A percentile compares a stretch with the other conserved stretches of the same genome.
phyloP scores from a whole-genome alignment of 768 basidiomycete species.

The Pisolithus microcarpus region DNA sequence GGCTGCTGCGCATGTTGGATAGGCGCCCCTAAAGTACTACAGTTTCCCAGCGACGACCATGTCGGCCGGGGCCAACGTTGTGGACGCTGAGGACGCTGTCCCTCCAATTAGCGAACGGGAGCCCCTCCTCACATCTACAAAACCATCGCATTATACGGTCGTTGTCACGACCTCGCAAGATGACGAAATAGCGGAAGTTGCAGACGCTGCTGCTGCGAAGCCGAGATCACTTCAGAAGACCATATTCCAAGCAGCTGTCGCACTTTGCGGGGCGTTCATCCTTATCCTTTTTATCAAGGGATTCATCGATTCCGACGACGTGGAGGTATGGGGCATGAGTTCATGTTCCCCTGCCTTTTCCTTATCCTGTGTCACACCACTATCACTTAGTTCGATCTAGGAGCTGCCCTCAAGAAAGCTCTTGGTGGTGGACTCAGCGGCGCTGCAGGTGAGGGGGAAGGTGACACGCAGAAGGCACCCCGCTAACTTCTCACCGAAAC shows the following conservation, averaged over 20 bases:
- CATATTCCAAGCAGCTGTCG: slow-evolving; percentile 27
- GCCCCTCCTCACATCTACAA: slow-evolving; percentile 17
- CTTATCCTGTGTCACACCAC: slow-evolving; percentile 41
- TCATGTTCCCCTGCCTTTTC: slow-evolving; percentile 13
- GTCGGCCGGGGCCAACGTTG: too few relatives aligned
- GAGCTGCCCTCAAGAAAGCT: slow-evolving; percentile 70
- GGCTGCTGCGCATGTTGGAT: too few relatives aligned
- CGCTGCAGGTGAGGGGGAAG: slow-evolving; percentile 52
- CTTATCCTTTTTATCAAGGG: slow-evolving; percentile 58
- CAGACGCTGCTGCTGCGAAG: slow-evolving; percentile 4
- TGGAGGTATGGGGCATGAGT: slow-evolving; percentile 41
- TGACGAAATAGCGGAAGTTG: slow-evolving; percentile 15
- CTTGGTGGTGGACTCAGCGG: slow-evolving; percentile 88
- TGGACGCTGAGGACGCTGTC: too few relatives aligned
- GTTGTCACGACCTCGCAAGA: neutral
- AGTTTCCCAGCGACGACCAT: too few relatives aligned
- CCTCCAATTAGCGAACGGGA: slow-evolving; percentile 12
- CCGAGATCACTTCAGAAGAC: slow-evolving; percentile 9
- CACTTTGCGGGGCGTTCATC: slow-evolving; percentile 30
- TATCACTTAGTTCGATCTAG: slow-evolving; percentile 66
- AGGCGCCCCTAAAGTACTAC: too few relatives aligned
- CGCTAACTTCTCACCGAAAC: slow-evolving; percentile 4
- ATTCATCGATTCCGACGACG: slow-evolving; percentile 61
- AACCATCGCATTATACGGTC: slow-evolving; percentile 12
- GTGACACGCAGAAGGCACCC: neutral